Conservation (phyloP, 345 rosid species). For the Pistacia atlantica region DNA sequence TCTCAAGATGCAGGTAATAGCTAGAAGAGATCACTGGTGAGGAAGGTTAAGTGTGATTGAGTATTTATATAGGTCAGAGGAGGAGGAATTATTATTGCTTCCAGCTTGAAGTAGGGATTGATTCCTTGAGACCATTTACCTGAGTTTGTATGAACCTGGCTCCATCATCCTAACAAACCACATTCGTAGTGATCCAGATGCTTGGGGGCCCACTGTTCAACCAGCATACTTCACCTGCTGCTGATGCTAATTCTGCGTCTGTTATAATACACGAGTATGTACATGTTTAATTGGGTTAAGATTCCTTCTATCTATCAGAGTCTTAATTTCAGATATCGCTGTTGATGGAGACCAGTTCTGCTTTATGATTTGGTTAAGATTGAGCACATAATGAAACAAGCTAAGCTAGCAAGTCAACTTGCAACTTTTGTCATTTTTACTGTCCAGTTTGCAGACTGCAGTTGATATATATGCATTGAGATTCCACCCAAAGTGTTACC, state of each 20-base stretch:
- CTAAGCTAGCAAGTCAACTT: neutral
- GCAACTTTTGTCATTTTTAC: neutral
- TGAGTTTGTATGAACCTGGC: constrained; percentile 1
- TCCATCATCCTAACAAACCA: neutral
- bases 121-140: constrained; percentile 26
- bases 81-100: neutral
- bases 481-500: neutral
- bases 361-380: neutral
- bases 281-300: neutral
- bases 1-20: neutral
- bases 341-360: neutral
- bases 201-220: constrained; percentile 25
- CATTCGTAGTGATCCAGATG: constrained; percentile 33
- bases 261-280: neutral
- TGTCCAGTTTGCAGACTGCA: neutral
- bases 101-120: constrained; percentile 21
- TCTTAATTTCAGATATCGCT: neutral
- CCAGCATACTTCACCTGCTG: constrained; percentile 21
- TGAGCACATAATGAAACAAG: neutral
- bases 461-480: neutral
- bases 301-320: neutral
- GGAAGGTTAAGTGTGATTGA: constrained; percentile 17
- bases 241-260: neutral
- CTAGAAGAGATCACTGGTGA: constrained; percentile 23
- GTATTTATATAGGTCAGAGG: constrained; percentile 36